Percentiles rank a stretch among this genome's conserved stretches.
Conservation (phyloP, 108 stramenopile species). For the Nitzschia sp. region DNA sequence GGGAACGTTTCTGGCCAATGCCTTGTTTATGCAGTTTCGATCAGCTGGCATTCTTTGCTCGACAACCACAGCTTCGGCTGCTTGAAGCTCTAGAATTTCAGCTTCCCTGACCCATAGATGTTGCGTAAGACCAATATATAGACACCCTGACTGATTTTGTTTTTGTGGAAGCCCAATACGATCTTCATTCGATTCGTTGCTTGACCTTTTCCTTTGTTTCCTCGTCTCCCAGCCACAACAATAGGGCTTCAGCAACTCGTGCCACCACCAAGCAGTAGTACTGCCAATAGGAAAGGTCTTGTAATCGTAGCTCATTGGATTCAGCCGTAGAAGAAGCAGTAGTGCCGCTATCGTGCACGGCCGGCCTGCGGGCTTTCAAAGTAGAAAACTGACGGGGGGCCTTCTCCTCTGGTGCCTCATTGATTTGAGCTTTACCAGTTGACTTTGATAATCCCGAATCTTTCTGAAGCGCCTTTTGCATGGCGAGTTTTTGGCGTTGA, state of each 20-base stretch:
- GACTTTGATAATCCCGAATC: background rate
- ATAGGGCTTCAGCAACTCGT: conserved; percentile 26
- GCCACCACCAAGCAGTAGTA: conserved; percentile 40
- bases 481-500: conserved; percentile 40
- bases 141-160: too few relatives aligned
- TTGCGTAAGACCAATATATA: too few relatives aligned
- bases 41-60: too few relatives aligned
- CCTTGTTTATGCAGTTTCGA: too few relatives aligned
- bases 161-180: too few relatives aligned
- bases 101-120: too few relatives aligned
- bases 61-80: too few relatives aligned
- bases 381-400: conserved; percentile 14
- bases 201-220: conserved; percentile 9
- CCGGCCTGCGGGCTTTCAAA: background rate
- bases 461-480: conserved; percentile 18
- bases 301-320: background rate
- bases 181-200: conserved; percentile 3
- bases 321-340: background rate
- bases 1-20: too few relatives aligned
- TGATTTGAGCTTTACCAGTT: background rate
- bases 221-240: conserved; percentile 32
- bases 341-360: background rate
- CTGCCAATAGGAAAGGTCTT: conserved; percentile 8
- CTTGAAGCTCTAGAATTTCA: too few relatives aligned
- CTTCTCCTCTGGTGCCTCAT: background rate